Percentiles rank a stretch among this genome's conserved stretches.
phyloP scores from a whole-genome alignment of 164 flowering plant genomes.

The Annona cherimola region DNA sequence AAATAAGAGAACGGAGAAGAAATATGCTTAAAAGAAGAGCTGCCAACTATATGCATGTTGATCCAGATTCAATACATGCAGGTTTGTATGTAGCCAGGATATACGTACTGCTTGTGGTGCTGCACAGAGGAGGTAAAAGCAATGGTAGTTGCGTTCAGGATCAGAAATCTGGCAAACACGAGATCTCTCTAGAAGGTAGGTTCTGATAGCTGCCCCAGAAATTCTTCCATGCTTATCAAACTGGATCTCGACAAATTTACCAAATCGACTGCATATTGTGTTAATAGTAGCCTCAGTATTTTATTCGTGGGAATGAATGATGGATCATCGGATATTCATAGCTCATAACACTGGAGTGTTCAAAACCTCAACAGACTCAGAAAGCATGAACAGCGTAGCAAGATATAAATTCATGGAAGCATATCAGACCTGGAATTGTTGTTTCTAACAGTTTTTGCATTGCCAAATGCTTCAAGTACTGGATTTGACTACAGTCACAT shows the following conservation, averaged over 20 bases:
- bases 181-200: slow-evolving; percentile 78
- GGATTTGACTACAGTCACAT: slow-evolving; percentile 70
- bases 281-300: background rate
- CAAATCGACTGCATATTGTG: slow-evolving; percentile 62
- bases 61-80: background rate
- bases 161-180: slow-evolving; percentile 89
- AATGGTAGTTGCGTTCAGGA: slow-evolving; percentile 80
- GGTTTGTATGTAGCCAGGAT: background rate
- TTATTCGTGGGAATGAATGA: too few species aligned
- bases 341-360: background rate
- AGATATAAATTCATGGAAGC: background rate
- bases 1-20: background rate
- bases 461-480: slow-evolving; percentile 94
- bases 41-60: background rate
- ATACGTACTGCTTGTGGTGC: slow-evolving; percentile 64
- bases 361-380: background rate
- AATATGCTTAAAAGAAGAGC: background rate
- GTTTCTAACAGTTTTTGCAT: slow-evolving; percentile 78
- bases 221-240: slow-evolving; percentile 70
- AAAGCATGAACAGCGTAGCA: background rate
- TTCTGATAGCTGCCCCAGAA: slow-evolving; percentile 84
- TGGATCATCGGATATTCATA: background rate
- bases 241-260: slow-evolving; percentile 87
- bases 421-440: slow-evolving; percentile 76
- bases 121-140: slow-evolving; percentile 83